Conservation (phyloP, 139 green algal species). For the Pleodorina starrii region DNA sequence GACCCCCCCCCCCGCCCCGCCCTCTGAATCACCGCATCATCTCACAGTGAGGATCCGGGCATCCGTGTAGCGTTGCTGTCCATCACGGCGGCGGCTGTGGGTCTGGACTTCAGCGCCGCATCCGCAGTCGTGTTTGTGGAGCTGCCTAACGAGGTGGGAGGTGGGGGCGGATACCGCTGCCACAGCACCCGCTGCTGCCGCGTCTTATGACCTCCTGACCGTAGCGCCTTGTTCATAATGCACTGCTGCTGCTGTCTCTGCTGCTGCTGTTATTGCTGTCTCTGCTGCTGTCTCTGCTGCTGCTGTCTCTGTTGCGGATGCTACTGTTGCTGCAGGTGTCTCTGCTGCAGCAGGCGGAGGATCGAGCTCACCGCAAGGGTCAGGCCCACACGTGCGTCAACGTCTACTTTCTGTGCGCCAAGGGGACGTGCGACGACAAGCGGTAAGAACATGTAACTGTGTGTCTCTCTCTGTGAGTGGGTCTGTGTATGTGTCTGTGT, state of each 20-base stretch:
- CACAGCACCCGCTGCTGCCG: too few species aligned
- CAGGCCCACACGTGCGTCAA: slow-evolving; percentile 79
- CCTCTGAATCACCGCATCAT: background rate
- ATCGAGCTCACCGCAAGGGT: slow-evolving; percentile 89
- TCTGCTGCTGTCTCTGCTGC: too few species aligned
- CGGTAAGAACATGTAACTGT: too few species aligned
- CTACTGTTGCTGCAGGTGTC: slow-evolving; percentile 64
- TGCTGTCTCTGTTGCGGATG: too few species aligned
- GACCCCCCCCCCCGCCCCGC: background rate
- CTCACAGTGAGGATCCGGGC: slow-evolving; percentile 61
- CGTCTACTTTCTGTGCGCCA: slow-evolving; percentile 92
- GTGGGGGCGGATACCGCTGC: too few species aligned
- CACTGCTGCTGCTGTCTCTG: too few species aligned
- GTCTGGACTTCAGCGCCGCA: slow-evolving; percentile 93
- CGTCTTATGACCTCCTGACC: too few species aligned
- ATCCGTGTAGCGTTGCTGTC: slow-evolving; percentile 90
- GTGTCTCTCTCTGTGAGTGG: too few species aligned
- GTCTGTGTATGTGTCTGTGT: too few species aligned
- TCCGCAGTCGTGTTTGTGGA: slow-evolving; percentile 94
- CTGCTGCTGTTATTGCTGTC: too few species aligned
- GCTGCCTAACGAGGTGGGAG: slow-evolving; percentile 75
- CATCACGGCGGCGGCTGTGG: slow-evolving; percentile 90
- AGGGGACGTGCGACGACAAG: slow-evolving; percentile 83
- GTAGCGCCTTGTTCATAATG: too few species aligned
- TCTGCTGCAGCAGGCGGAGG: slow-evolving; percentile 89